Evolutionary conservation across 2,329 filamentous ascomycete species (phyloP).

Genomic region (Neofusicoccum sp.): DNA sequence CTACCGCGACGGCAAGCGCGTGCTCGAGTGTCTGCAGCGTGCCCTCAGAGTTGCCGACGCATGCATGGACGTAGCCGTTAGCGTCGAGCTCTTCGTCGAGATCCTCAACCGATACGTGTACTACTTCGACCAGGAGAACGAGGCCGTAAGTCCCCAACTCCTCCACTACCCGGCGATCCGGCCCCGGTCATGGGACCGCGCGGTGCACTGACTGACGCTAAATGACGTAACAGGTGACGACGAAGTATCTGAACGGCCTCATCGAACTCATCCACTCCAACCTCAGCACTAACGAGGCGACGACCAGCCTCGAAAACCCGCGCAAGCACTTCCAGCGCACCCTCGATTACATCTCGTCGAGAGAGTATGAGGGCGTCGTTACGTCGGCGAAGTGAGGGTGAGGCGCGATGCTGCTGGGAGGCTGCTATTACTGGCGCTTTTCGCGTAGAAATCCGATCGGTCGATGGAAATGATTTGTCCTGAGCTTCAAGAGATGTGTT

Average conservation of each 20-base stretch:
- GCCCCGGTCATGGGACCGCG: background rate
- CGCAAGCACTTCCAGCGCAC: conserved; percentile 94
- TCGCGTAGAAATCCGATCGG: too few relatives aligned
- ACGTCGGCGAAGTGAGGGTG: conserved; percentile 58
- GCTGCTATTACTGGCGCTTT: too few relatives aligned
- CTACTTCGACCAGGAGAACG: conserved; percentile 99
- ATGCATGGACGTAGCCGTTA: conserved; percentile 98
- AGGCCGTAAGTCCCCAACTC: conserved; percentile 66
- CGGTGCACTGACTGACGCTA: background rate
- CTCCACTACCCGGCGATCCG: background rate
- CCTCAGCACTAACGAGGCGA: conserved; percentile 81
- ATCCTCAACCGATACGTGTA: conserved; percentile 98
- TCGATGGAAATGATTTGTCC: too few relatives aligned
- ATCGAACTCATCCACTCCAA: conserved; percentile 99
- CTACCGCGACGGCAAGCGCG: conserved; percentile 95
- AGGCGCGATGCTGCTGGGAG: too few relatives aligned
- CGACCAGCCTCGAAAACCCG: conserved; percentile 81
- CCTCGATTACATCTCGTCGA: conserved; percentile 85
- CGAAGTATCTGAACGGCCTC: conserved; percentile 95
- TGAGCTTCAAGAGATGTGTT: too few relatives aligned
- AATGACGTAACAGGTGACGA: conserved; percentile 66
- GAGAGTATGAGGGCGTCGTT: conserved; percentile 92
- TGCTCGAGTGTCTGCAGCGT: conserved; percentile 93
- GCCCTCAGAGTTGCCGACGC: conserved; percentile 95
- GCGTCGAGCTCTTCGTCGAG: conserved; percentile 96